These are phyloP conservation scores for Solanum habrochaites DNA, from an alignment of 257 asterid species.

Conservation along the genomic window DNA sequence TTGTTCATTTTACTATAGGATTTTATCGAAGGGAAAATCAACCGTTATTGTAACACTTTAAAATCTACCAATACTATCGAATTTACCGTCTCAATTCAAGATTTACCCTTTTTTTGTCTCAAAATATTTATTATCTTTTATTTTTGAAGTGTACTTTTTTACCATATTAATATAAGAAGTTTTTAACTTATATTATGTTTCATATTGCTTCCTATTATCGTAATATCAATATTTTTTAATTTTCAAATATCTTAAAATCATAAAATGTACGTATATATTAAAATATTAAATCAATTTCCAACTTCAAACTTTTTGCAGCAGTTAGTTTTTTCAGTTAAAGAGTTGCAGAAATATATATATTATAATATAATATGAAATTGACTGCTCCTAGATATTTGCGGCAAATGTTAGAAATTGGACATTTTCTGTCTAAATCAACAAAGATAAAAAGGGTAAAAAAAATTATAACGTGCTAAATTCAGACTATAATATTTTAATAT, in stretches of 20 bases:
- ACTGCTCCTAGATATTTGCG: background rate
- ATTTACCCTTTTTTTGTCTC: too few species aligned
- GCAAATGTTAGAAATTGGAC: background rate
- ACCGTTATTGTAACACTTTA: background rate
- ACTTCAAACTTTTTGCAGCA: background rate
- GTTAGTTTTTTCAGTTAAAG: background rate
- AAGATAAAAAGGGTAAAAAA: background rate
- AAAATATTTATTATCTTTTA: too few species aligned
- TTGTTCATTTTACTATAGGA: background rate
- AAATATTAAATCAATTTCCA: too few species aligned
- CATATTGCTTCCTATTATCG: too few species aligned
- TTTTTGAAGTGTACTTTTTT: too few species aligned
- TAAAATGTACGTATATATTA: too few species aligned
- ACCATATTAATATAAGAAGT: too few species aligned
- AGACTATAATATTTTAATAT: background rate
- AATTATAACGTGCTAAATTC: background rate
- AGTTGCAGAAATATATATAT: too few species aligned
- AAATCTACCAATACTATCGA: background rate
- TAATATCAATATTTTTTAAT: too few species aligned
- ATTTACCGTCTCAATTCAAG: background rate
- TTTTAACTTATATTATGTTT: too few species aligned
- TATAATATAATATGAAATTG: background rate
- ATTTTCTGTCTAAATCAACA: background rate
- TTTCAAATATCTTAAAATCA: too few species aligned
- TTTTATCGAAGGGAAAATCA: background rate